A percentile compares a stretch with the other conserved stretches of the same genome.
These are phyloP conservation scores for Aegilops umbellulata DNA, from an alignment of 176 grass and related monocot genomes.

Conservation along the genomic window DNA sequence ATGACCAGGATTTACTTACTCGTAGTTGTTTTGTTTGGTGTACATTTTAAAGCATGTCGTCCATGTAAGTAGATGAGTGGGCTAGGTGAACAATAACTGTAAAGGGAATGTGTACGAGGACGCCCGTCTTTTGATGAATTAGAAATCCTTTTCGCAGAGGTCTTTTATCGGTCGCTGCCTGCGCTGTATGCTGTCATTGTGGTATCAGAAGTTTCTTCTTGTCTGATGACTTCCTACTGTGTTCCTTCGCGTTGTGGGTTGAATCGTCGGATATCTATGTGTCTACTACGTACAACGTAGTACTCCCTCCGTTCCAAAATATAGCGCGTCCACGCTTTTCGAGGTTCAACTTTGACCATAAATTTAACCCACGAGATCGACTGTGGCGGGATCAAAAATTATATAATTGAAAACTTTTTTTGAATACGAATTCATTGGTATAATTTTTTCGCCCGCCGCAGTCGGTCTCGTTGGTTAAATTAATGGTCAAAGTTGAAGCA, in stretches of 20 bases:
- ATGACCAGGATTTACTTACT: conserved; percentile 29
- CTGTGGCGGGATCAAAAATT: too few species aligned
- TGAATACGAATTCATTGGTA: too few species aligned
- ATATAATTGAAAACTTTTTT: too few species aligned
- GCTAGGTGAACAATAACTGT: conserved; percentile 32
- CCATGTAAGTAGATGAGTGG: conserved; percentile 41
- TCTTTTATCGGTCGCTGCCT: not conserved
- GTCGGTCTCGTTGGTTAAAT: too few species aligned
- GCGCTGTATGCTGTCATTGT: not conserved
- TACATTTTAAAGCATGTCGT: conserved; percentile 46
- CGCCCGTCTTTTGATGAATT: not conserved
- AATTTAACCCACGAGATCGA: too few species aligned
- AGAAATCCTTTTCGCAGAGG: conserved; percentile 16
- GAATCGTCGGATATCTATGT: not conserved
- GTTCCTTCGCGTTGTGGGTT: not conserved
- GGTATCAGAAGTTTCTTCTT: not conserved
- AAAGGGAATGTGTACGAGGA: conserved; percentile 10
- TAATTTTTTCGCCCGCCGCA: too few species aligned
- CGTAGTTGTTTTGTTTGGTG: conserved; percentile 7
- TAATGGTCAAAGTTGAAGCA: too few species aligned
- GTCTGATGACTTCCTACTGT: not conserved
- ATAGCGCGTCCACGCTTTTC: too few species aligned
- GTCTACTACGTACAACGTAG: fast-evolving
- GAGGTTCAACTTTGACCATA: too few species aligned
- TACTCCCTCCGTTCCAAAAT: too few species aligned